These are phyloP conservation scores for Oxytropis ochrocephala DNA, from an alignment of 306 rosid genomes.

Conservation along the genomic window DNA sequence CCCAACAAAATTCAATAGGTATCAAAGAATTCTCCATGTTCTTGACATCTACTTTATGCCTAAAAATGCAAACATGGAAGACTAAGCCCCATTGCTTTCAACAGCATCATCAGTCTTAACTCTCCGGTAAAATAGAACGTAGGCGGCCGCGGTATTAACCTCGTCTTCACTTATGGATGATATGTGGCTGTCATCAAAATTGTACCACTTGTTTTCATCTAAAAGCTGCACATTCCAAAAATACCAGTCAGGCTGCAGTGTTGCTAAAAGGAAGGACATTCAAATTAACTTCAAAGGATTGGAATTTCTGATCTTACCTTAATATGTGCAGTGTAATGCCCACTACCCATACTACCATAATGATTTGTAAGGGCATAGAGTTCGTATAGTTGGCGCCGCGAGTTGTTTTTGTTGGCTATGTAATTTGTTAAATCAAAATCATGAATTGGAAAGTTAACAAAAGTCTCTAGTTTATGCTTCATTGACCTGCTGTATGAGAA, in stretches of 20 bases:
- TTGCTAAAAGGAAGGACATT: conserved; percentile 8
- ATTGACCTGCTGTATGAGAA: conserved; percentile 97
- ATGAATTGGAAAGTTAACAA: conserved; percentile 88
- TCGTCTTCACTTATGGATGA: conserved; percentile 87
- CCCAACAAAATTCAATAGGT: too few species aligned
- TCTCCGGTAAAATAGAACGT: conserved; percentile 88
- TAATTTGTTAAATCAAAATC: conserved; percentile 87
- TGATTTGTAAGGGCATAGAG: conserved; percentile 91
- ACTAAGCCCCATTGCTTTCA: conserved; percentile 51
- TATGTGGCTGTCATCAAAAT: conserved; percentile 88
- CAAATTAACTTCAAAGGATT: not conserved
- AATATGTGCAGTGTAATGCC: conserved; percentile 95
- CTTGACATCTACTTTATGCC: conserved; percentile 18
- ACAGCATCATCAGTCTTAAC: conserved; percentile 53
- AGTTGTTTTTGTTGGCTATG: conserved; percentile 79
- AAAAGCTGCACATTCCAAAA: conserved; percentile 52
- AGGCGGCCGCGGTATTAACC: conserved; percentile 84
- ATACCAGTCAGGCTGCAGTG: not conserved
- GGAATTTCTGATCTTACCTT: conserved; percentile 54
- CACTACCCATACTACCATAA: conserved; percentile 98
- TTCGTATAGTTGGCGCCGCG: conserved; percentile 70
- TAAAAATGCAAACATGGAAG: conserved; percentile 17
- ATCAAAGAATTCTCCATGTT: too few species aligned
- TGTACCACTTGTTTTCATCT: conserved; percentile 92
- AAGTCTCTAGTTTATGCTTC: conserved; percentile 95